phyloP scores from a whole-genome alignment of 1,284 basidiomycete species.

The Cryptococcus deneoformans region DNA sequence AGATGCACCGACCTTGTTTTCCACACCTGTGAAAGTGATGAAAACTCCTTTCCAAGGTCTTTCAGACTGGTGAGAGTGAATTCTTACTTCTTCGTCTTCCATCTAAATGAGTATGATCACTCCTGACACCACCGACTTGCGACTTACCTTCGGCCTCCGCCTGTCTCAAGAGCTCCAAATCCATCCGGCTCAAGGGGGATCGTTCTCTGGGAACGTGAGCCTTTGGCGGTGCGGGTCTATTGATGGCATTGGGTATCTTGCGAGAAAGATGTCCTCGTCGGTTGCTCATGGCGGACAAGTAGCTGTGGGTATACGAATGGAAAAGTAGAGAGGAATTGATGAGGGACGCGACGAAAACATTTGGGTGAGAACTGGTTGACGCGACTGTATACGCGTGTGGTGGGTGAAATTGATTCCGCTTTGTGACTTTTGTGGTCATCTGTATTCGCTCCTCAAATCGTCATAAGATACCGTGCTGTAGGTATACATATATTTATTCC shows the following conservation, averaged over 20 bases:
- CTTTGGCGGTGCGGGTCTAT: constrained; percentile 36
- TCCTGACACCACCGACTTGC: neutral
- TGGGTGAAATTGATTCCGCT: constrained; percentile 11
- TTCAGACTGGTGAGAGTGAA: constrained; percentile 14
- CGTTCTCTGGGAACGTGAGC: constrained; percentile 9
- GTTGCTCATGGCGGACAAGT: constrained; percentile 22
- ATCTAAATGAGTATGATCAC: neutral
- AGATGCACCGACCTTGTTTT: constrained; percentile 34
- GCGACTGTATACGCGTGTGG: neutral
- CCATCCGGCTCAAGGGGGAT: constrained; percentile 23
- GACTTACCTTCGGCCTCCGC: constrained; percentile 30
- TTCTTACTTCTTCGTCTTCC: constrained; percentile 26
- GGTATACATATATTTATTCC: neutral
- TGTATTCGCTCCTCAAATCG: neutral
- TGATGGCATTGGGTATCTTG: constrained; percentile 46
- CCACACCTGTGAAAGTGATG: constrained; percentile 45
- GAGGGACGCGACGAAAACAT: constrained; percentile 3
- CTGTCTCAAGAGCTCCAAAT: constrained; percentile 24
- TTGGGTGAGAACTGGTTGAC: neutral
- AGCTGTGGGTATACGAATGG: neutral
- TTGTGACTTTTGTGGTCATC: constrained; percentile 1
- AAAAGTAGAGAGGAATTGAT: neutral
- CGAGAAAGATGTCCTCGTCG: constrained; percentile 40
- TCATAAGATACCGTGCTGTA: neutral
- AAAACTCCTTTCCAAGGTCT: constrained; percentile 37